Base-by-base conservation (phyloP, 75 land plant species). In the Selaginella moellendorffii region DNA sequence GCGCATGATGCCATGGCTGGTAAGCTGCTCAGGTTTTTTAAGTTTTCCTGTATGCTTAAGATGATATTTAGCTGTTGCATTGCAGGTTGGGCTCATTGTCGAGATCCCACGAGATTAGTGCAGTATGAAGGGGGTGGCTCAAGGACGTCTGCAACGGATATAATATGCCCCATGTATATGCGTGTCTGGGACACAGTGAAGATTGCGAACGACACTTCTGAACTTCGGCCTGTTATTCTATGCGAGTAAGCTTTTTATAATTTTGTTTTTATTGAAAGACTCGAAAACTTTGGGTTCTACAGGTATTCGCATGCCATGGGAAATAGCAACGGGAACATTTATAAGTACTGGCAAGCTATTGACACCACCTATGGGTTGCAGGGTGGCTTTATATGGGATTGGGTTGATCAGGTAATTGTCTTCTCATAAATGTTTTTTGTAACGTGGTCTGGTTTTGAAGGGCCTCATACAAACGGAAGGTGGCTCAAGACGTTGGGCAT, bases 291-390 rank as follows among this genome's bases (percentile, higher is more conserved):
- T 5, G 10, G 5, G 46, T 36, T 30, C 23, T 62, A 29, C 71
- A 95, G 99, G 77, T 95, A 95, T 66, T 95, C 99, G 30, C 99
- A 95, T 84, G 78, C 99, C 54, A 90, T 95, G 99, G 99, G 97
- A 65, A 95, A 95, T 63, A 95, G 99, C 67, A 90, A 82, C 68
- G 99, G 99, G 25, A 95, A 86, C 72, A 63, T 95, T 54, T 72
- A 80, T 71, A 74, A 78, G 65, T 95, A 95, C 71, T 95, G 99
- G 99, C 78, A 86, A 60, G 97, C 99, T 52, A 95, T 95, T 76
- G 85, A 95, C 68, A 73, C 28, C 62, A 89, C 81, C n/a, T 74
- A 72, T 77, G 99, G 99, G 24, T 79, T 95, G 23, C 99, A 95
- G 68, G 99, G 99, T 62, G 99, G 99, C n/a, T 95, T 95, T 63